Conservation (phyloP, 306 rosid species). For the Medicago arabica region DNA sequence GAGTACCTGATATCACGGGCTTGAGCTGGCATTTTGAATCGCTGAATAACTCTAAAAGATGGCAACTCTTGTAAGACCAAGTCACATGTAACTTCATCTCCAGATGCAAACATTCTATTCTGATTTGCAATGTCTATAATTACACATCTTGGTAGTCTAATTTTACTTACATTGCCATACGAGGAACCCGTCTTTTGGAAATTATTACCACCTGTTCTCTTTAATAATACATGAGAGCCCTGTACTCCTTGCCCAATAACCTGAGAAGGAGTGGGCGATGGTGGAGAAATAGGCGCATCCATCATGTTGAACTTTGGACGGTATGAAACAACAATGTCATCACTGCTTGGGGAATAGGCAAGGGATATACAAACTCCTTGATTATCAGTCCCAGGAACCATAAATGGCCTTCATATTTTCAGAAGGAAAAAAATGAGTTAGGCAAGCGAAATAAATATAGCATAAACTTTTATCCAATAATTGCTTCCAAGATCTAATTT, state of each 20-base stretch:
- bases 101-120: slow-evolving; percentile 64
- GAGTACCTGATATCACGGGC: slow-evolving; percentile 80
- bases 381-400: slow-evolving; percentile 68
- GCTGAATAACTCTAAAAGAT: slow-evolving; percentile 66
- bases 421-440: slow-evolving; percentile 36
- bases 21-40: slow-evolving; percentile 51
- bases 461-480: slow-evolving; percentile 6
- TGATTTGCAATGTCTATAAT: slow-evolving; percentile 53
- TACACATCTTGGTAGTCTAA: slow-evolving; percentile 69
- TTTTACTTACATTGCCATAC: slow-evolving; percentile 58
- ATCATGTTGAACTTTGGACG: slow-evolving; percentile 74
- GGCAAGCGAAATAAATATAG: slow-evolving; percentile 27
- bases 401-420: slow-evolving; percentile 63
- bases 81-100: slow-evolving; percentile 62
- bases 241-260: slow-evolving; percentile 62
- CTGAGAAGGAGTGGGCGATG: slow-evolving; percentile 50
- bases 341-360: slow-evolving; percentile 72
- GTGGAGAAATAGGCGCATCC: slow-evolving; percentile 57
- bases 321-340: slow-evolving; percentile 76
- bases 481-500: slow-evolving; percentile 36
- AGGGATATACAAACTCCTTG: slow-evolving; percentile 92
- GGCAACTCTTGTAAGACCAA: slow-evolving; percentile 80
- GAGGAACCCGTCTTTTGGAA: slow-evolving; percentile 63
- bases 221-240: slow-evolving; percentile 70
- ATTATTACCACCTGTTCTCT: slow-evolving; percentile 41